A percentile compares a stretch with the other conserved stretches of the same genome.
phyloP scores from a whole-genome alignment of 148 eudicot genomes.

The Cornus controversa region DNA sequence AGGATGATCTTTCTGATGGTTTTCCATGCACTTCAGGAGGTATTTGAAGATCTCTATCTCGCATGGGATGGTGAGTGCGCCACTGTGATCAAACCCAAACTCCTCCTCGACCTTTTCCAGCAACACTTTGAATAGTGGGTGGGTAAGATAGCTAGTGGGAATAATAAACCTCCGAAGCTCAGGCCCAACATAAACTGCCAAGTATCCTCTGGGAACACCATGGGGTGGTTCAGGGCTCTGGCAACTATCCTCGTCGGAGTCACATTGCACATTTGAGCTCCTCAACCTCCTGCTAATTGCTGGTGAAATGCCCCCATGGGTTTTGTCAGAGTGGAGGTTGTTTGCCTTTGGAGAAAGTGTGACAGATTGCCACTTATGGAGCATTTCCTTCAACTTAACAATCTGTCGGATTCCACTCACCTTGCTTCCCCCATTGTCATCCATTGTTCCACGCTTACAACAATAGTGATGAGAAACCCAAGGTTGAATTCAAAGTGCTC shows the following conservation, averaged over 20 bases:
- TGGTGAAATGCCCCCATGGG: conserved; percentile 44
- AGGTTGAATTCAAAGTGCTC: conserved; percentile 14
- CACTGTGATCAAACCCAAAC: conserved; percentile 77
- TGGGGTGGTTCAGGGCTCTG: conserved; percentile 62
- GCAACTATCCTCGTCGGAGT: conserved; percentile 71
- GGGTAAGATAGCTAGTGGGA: conserved; percentile 69
- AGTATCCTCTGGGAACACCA: conserved; percentile 73
- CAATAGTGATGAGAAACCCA: conserved; percentile 6
- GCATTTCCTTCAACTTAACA: conserved; percentile 57
- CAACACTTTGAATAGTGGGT: conserved; percentile 62
- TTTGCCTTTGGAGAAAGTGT: conserved; percentile 36
- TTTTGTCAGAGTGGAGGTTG: not conserved
- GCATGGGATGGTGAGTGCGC: conserved; percentile 76
- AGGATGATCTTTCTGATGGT: conserved; percentile 37
- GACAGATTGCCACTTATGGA: conserved; percentile 59
- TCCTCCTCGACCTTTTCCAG: conserved; percentile 87
- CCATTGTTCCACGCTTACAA: conserved; percentile 36
- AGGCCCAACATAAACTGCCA: conserved; percentile 81
- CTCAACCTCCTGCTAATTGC: conserved; percentile 38
- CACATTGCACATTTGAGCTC: conserved; percentile 24
- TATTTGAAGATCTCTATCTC: conserved; percentile 87
- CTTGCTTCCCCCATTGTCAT: conserved; percentile 42
- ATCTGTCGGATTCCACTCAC: conserved; percentile 65
- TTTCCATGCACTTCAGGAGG: conserved; percentile 69
- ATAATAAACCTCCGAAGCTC: conserved; percentile 84